A percentile compares a stretch with the other conserved stretches of the same genome.
Evolutionary conservation across 1,139 yeast species (phyloP).

Genomic region (Hanseniaspora uvarum): DNA sequence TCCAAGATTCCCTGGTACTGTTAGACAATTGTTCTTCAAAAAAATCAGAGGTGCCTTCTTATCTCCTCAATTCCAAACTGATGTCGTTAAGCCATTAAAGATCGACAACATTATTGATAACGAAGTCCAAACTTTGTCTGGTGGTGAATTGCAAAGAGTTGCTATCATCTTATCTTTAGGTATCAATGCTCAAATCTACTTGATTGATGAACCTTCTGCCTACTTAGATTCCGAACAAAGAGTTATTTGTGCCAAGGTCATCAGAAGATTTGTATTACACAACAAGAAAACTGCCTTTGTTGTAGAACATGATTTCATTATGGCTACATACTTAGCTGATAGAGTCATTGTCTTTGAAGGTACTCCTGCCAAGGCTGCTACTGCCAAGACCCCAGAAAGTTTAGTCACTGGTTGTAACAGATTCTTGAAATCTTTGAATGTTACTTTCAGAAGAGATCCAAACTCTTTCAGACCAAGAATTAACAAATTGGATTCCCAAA

Average conservation of each 20-base stretch:
- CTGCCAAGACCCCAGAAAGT: constrained; percentile 81
- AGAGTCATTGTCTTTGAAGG: constrained; percentile 98
- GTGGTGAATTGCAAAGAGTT: constrained; percentile 99
- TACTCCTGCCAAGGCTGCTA: constrained; percentile 70
- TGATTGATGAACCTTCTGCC: constrained; percentile 97
- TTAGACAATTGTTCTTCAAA: constrained; percentile 91
- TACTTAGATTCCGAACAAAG: constrained; percentile 98
- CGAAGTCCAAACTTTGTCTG: constrained; percentile 93
- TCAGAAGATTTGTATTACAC: constrained; percentile 90
- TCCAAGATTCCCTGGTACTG: constrained; percentile 96
- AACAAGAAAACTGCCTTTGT: constrained; percentile 95
- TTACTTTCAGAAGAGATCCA: constrained; percentile 98
- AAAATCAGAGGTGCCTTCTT: constrained; percentile 89
- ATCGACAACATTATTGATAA: constrained; percentile 93
- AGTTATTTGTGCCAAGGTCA: constrained; percentile 95
- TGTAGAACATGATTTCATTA: constrained; percentile 99
- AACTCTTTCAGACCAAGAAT: constrained; percentile 96
- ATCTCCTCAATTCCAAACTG: constrained; percentile 96
- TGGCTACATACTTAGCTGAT: constrained; percentile 98
- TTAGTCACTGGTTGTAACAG: constrained; percentile 93
- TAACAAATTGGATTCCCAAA: constrained; percentile 91
- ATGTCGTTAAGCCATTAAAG: constrained; percentile 88
- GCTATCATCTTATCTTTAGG: constrained; percentile 94
- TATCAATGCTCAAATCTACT: constrained; percentile 86
- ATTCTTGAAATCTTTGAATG: constrained; percentile 92